phyloP scores from a whole-genome alignment of 345 rosid species.

The Raphanus raphanistrum region DNA sequence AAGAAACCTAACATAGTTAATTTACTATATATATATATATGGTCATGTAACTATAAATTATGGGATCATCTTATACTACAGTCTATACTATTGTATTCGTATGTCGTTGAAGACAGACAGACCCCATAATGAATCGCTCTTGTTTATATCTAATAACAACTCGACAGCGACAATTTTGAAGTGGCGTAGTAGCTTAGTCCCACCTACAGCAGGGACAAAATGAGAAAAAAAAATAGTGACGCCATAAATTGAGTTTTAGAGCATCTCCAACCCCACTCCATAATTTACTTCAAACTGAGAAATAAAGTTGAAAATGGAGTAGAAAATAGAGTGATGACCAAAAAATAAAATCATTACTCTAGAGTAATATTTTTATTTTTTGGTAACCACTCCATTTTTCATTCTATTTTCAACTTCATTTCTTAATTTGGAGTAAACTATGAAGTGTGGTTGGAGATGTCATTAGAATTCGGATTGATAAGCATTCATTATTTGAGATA shows the following conservation, averaged over 20 bases:
- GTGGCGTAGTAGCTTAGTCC: not conserved
- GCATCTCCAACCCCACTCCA: too few relatives aligned
- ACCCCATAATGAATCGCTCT: not conserved
- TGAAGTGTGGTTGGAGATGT: too few relatives aligned
- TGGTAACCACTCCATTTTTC: too few relatives aligned
- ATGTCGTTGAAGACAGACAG: conserved; percentile 10
- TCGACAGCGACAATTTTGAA: conserved; percentile 6
- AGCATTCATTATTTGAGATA: not conserved
- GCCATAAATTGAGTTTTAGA: not conserved
- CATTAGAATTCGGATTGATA: not conserved
- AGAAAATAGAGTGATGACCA: too few relatives aligned
- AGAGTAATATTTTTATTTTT: too few relatives aligned
- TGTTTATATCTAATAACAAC: not conserved
- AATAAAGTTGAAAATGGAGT: too few relatives aligned
- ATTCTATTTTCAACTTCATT: too few relatives aligned
- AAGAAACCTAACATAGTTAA: not conserved
- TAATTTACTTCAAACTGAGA: too few relatives aligned
- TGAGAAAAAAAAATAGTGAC: not conserved
- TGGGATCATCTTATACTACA: not conserved
- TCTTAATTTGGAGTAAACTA: too few relatives aligned
- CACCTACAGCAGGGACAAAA: conserved; percentile 14
- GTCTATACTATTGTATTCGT: not conserved
- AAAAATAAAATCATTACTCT: too few relatives aligned
- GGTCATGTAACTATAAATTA: not conserved
- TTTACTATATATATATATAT: not conserved